Base-by-base conservation (phyloP, 345 rosid genomes). In the Murraya paniculata region DNA sequence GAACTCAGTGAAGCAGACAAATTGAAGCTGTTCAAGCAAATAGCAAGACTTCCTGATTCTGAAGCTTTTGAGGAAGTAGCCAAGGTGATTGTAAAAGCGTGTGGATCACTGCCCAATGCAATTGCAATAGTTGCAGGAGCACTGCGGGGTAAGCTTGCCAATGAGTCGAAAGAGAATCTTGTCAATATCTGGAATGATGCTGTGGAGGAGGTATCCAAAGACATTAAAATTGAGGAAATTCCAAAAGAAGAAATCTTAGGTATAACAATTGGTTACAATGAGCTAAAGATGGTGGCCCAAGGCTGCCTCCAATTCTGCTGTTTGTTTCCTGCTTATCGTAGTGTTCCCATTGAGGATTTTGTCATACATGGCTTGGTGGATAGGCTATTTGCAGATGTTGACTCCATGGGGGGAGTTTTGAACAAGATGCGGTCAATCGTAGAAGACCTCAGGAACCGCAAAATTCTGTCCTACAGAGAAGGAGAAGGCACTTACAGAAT, bases 1-100 rank as follows among this genome's bases (percentile, higher is more conserved):
- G 22, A 16, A 48, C 64, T 85, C 5, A 0, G 25, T 1, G 75
- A 69, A 4, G 61, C 2, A 4, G 88, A 87, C 74, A 78, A 83
- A 2, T 45, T 70, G 82, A 31, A 61, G 3, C 45, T 83, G 18
- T 87, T 87, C 35, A 45, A 80, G n/a, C 69, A 28, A 25, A 80
- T 5, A 55, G 84, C 71, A 0, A 82, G 82, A 22, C 22, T 62
- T 25, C 39, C 57, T 5, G 41, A 64, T 0, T 9, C 50, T 8
- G 57, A 53, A 16, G 50, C 0, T 36, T 35, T 76, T 28, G 8
- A 64, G 62, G n/a, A 0, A 53, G 1, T 21, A 66, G n/a, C 72
- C 9, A 14, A 16, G 6, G 24, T 59, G 35, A 62, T 82, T 0
- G 73, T 78, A 2, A 65, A 60, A 62, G 57, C 45, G 9, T 88